Percentiles rank a stretch among this genome's conserved stretches.
Evolutionary conservation across 306 rosid species (phyloP).

Genomic region (Prunus kanzakura): DNA sequence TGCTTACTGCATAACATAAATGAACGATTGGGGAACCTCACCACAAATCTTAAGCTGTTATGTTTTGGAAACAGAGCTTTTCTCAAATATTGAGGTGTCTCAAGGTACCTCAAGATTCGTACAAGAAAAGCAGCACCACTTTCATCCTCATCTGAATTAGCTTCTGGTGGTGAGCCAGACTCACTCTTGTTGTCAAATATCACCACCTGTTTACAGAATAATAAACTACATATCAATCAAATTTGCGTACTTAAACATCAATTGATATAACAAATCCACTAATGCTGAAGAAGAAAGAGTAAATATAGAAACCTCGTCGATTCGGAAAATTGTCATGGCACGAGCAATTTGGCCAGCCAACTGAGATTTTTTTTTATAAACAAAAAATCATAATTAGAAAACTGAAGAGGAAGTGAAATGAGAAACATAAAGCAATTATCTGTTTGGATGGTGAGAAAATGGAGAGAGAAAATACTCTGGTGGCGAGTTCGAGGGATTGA

Average conservation of each 20-base stretch:
- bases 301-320: conserved; percentile 63
- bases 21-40: conserved; percentile 25
- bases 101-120: conserved; percentile 79
- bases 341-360: conserved; percentile 97
- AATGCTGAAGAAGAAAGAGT: neutral
- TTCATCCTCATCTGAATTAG: conserved; percentile 60
- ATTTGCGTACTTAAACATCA: neutral
- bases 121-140: conserved; percentile 75
- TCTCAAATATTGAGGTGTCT: conserved; percentile 95
- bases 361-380: conserved; percentile 33
- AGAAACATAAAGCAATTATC: neutral
- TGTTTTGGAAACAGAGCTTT: conserved; percentile 88
- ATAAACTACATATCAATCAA: neutral
- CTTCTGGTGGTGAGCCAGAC: conserved; percentile 19
- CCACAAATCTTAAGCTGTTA: conserved; percentile 84
- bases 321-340: conserved; percentile 90
- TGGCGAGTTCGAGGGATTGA: conserved; percentile 83
- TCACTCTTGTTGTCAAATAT: conserved; percentile 66
- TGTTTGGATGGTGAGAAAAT: neutral
- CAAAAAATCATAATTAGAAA: neutral
- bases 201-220: conserved; percentile 55
- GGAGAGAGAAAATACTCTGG: conserved; percentile 46
- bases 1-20: neutral
- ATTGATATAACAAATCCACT: neutral
- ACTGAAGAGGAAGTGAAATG: neutral